These are phyloP conservation scores for Suzukiozyma palmioleophila DNA, from an alignment of 1,139 yeast genomes.

Conservation along the genomic window DNA sequence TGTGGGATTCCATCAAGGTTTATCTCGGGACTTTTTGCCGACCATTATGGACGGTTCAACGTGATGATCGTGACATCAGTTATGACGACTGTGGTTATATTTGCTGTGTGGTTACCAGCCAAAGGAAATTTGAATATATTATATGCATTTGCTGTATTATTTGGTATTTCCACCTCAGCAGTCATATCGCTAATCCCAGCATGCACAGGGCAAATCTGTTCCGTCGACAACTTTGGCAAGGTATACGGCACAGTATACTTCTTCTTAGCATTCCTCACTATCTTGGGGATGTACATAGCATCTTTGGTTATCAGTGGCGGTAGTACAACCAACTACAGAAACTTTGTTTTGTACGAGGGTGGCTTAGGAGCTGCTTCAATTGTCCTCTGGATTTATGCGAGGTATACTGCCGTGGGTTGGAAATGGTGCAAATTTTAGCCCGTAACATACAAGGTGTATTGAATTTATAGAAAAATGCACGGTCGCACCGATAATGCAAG, in stretches of 20 bases:
- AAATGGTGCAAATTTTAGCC: conserved; percentile 21
- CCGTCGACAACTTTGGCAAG: conserved; percentile 61
- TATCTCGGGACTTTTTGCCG: conserved; percentile 46
- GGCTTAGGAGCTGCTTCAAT: conserved; percentile 18
- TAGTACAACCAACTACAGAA: conserved; percentile 13
- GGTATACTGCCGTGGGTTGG: conserved; percentile 21
- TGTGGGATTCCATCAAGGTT: conserved; percentile 47
- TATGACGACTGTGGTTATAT: conserved; percentile 32
- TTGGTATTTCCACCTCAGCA: conserved; percentile 28
- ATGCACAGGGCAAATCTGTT: conserved; percentile 60
- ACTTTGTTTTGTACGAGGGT: conserved; percentile 26
- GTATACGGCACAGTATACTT: conserved; percentile 68
- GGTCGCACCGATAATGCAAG: no score
- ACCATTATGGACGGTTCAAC: conserved; percentile 48
- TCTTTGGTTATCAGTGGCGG: conserved; percentile 24
- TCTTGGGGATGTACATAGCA: conserved; percentile 33
- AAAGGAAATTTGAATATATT: conserved; percentile 14
- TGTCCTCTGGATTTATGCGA: conserved; percentile 18
- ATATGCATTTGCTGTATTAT: conserved; percentile 22
- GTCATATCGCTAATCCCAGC: conserved; percentile 30
- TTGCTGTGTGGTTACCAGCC: conserved; percentile 46
- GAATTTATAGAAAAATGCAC: no score
- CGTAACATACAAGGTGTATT: neutral
- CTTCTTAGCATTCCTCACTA: conserved; percentile 54
- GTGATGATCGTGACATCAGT: conserved; percentile 41